Evolutionary conservation across 768 basidiomycete species (phyloP).

Genomic region (Trametes sanguinea): DNA sequence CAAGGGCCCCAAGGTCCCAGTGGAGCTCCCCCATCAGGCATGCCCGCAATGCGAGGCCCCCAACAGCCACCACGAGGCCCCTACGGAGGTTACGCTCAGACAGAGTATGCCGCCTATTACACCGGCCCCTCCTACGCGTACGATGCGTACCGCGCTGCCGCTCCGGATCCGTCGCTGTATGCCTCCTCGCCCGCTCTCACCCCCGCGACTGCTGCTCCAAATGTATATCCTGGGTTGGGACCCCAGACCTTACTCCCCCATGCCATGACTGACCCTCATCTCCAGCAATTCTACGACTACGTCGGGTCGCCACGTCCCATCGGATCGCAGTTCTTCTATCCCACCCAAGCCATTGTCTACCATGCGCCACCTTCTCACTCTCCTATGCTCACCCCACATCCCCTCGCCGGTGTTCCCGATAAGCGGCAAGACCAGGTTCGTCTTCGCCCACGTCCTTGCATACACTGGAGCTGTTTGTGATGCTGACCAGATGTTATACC

Average conservation of each 20-base stretch:
- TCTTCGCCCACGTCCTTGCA: not conserved
- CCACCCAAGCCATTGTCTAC: slow-evolving; percentile 61
- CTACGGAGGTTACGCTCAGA: slow-evolving; percentile 52
- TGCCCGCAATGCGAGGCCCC: slow-evolving; percentile 44
- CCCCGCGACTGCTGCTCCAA: slow-evolving; percentile 43
- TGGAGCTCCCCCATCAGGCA: slow-evolving; percentile 32
- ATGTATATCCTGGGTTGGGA: slow-evolving; percentile 50
- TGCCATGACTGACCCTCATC: slow-evolving; percentile 41
- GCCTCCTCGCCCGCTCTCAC: slow-evolving; percentile 47
- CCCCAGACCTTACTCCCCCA: slow-evolving; percentile 47
- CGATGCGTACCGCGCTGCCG: slow-evolving; percentile 47
- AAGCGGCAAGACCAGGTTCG: slow-evolving; percentile 59
- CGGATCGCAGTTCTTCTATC: slow-evolving; percentile 61
- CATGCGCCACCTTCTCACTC: slow-evolving; percentile 53
- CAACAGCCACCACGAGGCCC: slow-evolving; percentile 47
- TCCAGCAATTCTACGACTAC: slow-evolving; percentile 66
- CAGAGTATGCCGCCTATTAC: slow-evolving; percentile 66
- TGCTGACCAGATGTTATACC: slow-evolving; percentile 40
- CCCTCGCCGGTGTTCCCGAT: slow-evolving; percentile 51
- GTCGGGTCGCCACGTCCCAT: slow-evolving; percentile 46
- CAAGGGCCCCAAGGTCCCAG: slow-evolving; percentile 35
- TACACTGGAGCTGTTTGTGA: not conserved
- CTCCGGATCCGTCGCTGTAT: slow-evolving; percentile 54
- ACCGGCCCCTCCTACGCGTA: slow-evolving; percentile 48
- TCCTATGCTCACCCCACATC: slow-evolving; percentile 54